Base-by-base conservation (phyloP, 129 eudicot species). In the Helianthus annuus region DNA sequence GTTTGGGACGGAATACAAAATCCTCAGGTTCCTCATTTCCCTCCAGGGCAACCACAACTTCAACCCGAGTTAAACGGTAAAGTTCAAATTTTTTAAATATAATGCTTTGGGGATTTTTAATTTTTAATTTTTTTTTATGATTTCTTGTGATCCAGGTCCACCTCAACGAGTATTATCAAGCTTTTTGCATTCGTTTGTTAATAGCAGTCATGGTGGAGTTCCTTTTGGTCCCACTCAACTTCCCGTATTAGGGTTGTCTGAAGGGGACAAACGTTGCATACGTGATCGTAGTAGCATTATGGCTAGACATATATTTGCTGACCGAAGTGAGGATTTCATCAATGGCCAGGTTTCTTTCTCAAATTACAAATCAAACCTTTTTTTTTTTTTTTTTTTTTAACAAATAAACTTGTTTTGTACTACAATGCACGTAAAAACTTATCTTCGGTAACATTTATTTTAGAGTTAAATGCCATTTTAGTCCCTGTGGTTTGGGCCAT, bases 261-360 rank as follows among this genome's bases (percentile, higher is more conserved):
- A 90, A 75, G 96, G 97, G 54, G 98, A 94, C 75, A 94, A 94
- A 79, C 88, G 85, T 68, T 90, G 98, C 79, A 90, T 94, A 71
- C 90, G 97, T 10, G 95, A 94, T 68, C 98, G 98, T n/a, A 90
- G 97, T 79, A 94, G 96, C 82, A 94, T 94, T 64, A 94, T 94
- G 98, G 98, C 98, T 63, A 89, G 97, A 4, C 98, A 94, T 78
- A 62, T 94, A 29, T 88, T 94, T 90, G 97, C 93, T 59, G 98
- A 90, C 78, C 88, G 84, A 83, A 86, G 82, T 45, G 97, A 94
- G 71, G 97, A 90, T 32, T 94, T 94, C 58, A 88, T 94, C 58
- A 83, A 94, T 72, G 79, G 91, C 49, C 97, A 94, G 97, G 98
- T 93, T 48, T 64, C 65, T 70, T 79, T 51, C 68, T 36, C 45